A percentile compares a stretch with the other conserved stretches of the same genome.
These are phyloP conservation scores for Rhynchospora tenuis DNA, from an alignment of 176 grass and related monocot species.

Conservation along the genomic window DNA sequence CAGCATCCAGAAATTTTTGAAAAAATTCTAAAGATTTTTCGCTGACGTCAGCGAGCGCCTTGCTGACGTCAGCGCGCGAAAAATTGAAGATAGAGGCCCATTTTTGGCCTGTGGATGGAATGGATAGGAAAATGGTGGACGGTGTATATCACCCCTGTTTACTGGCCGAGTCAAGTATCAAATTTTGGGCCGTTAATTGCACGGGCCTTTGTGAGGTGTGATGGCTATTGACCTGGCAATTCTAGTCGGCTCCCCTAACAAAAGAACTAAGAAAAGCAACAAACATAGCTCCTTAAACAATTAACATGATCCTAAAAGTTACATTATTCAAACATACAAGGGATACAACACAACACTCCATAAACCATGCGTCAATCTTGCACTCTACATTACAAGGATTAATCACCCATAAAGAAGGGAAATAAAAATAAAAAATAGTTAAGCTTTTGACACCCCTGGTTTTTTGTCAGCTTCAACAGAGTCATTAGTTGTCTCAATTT, in stretches of 20 bases:
- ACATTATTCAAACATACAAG: constrained; percentile 17
- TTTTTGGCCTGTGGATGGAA: too few relatives aligned
- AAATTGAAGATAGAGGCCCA: too few relatives aligned
- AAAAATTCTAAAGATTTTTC: too few relatives aligned
- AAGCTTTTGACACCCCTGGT: not conserved
- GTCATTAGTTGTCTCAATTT: constrained; percentile 2
- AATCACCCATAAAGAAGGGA: not conserved
- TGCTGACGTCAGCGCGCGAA: too few relatives aligned
- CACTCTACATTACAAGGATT: constrained; percentile 3
- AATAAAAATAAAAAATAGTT: not conserved
- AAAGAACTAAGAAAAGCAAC: not conserved
- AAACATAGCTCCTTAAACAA: not conserved
- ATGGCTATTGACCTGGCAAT: not conserved
- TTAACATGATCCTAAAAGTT: not conserved
- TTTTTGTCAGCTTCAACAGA: not conserved
- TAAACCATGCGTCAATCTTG: constrained; percentile 1
- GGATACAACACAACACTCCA: constrained; percentile 17
- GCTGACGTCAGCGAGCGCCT: too few relatives aligned
- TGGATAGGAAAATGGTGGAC: too few relatives aligned
- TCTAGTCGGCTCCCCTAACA: not conserved
- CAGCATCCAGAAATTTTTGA: too few relatives aligned
- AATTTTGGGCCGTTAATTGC: not conserved
- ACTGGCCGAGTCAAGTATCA: not conserved
- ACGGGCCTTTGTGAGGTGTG: not conserved
- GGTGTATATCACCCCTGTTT: too few relatives aligned